Evolutionary conservation across 371 early-diverging fungal species (phyloP).

Genomic region (Actinomortierella ambigua): DNA sequence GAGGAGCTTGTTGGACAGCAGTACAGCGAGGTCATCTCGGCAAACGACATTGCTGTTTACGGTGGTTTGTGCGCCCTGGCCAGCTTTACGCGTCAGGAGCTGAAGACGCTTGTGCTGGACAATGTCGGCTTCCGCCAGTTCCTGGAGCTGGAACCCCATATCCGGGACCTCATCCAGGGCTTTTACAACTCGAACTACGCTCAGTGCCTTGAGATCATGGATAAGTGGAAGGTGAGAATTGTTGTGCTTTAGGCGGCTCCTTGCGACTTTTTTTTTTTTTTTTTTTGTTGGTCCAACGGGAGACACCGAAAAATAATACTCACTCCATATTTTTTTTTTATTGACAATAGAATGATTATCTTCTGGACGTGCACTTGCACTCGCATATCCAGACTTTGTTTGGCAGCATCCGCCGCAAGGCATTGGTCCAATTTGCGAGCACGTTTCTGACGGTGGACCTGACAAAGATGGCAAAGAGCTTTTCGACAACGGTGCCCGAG

Average conservation of each 20-base stretch:
- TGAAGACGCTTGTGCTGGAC: constrained; percentile 71
- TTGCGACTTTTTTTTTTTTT: background rate
- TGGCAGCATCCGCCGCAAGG: constrained; percentile 73
- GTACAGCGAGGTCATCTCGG: constrained; percentile 62
- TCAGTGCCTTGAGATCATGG: constrained; percentile 68
- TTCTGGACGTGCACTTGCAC: constrained; percentile 77
- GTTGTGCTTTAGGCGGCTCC: background rate
- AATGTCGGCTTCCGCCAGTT: constrained; percentile 77
- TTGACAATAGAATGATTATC: constrained; percentile 57
- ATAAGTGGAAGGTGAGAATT: constrained; percentile 60
- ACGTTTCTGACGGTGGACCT: constrained; percentile 84
- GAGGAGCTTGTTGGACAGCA: constrained; percentile 56
- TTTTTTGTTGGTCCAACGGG: background rate
- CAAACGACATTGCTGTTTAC: constrained; percentile 85
- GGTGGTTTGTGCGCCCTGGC: constrained; percentile 84
- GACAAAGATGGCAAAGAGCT: constrained; percentile 77
- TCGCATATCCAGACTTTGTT: constrained; percentile 69
- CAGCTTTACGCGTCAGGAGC: constrained; percentile 73
- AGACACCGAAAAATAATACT: constrained; percentile 5
- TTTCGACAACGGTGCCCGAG: constrained; percentile 59
- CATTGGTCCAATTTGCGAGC: constrained; percentile 81
- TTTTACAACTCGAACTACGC: constrained; percentile 83
- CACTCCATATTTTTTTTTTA: background rate
- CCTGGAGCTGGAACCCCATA: constrained; percentile 82
- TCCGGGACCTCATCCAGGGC: constrained; percentile 67